A percentile compares a stretch with the other conserved stretches of the same genome.
phyloP scores from a whole-genome alignment of 2,329 filamentous ascomycete genomes.

The Chaetothyriales sp. region DNA sequence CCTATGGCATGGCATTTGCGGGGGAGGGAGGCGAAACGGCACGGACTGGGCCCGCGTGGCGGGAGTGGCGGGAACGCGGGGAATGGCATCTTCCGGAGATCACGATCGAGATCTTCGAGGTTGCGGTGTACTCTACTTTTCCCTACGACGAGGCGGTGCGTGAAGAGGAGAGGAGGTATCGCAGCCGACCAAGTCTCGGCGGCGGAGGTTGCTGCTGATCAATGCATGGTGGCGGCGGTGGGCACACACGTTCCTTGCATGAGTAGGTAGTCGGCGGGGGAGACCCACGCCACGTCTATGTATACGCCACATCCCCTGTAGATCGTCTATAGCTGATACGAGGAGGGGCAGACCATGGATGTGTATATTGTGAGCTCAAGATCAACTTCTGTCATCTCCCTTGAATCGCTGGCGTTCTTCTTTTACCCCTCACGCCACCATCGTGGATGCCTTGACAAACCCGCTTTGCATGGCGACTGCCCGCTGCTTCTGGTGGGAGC shows the following conservation, averaged over 20 bases:
- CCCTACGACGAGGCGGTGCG: neutral
- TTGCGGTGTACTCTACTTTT: neutral
- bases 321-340: neutral
- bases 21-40: no score
- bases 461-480: neutral
- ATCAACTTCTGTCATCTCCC: neutral
- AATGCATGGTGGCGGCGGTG: no score
- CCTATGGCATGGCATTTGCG: neutral
- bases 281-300: neutral
- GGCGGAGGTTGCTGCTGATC: no score
- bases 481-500: neutral
- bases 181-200: neutral
- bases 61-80: no score
- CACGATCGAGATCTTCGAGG: neutral
- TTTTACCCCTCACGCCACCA: neutral
- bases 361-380: neutral
- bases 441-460: neutral
- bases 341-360: neutral
- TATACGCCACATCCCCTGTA: neutral
- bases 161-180: neutral
- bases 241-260: neutral
- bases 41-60: neutral
- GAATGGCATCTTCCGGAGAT: neutral
- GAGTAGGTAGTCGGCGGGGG: neutral
- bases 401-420: neutral